A percentile compares a stretch with the other conserved stretches of the same genome.
Conservation (phyloP, 305 asterid genomes). For the Coffea humblotiana region DNA sequence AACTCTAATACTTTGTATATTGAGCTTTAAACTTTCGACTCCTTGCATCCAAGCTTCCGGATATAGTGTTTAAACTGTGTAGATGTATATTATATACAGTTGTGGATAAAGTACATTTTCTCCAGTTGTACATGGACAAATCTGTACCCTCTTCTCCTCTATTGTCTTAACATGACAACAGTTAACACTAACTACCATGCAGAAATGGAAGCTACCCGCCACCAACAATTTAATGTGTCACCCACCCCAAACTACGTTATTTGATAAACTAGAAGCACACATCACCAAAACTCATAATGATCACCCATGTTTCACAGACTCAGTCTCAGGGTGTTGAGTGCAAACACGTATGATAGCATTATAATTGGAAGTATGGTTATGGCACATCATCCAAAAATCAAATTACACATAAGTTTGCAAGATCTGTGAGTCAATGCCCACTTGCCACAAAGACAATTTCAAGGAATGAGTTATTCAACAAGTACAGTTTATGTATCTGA, state of each 20-base stretch:
- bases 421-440: not conserved
- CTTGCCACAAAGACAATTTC: too few species aligned
- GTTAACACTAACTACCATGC: not conserved
- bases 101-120: not conserved
- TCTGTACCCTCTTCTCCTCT: too few species aligned
- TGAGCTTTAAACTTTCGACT: not conserved
- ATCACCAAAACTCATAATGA: not conserved
- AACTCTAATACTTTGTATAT: not conserved
- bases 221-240: not conserved
- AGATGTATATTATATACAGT: not conserved
- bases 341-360: not conserved
- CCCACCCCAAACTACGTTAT: not conserved
- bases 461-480: not conserved
- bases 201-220: not conserved
- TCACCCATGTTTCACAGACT: not conserved
- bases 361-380: too few species aligned
- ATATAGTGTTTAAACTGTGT: not conserved
- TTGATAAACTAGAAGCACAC: not conserved
- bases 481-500: not conserved
- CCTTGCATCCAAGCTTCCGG: not conserved
- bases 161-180: too few species aligned
- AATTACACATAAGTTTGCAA: not conserved
- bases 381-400: not conserved
- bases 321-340: not conserved
- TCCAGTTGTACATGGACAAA: not conserved